Percentiles rank a stretch among this genome's conserved stretches.
Conservation (phyloP, 345 rosid species). For the Fremontodendron californicum region DNA sequence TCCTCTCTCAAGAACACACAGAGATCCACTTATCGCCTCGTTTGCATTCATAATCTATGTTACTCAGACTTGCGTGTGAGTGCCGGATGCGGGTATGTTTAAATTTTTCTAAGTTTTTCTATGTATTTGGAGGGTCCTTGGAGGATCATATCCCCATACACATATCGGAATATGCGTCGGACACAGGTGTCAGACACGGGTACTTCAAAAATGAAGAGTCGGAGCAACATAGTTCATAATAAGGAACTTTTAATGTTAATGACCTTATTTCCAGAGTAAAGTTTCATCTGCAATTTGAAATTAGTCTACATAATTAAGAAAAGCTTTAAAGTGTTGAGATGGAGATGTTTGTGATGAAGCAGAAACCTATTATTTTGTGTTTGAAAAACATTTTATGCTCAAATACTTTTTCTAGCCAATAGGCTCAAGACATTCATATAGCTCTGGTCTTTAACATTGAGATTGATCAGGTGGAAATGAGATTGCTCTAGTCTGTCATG, state of each 20-base stretch:
- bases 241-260: not conserved
- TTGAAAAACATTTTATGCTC: not conserved
- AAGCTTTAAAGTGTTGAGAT: not conserved
- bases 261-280: not conserved
- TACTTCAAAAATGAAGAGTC: no score
- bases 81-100: no score
- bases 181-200: no score
- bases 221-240: no score
- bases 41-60: no score
- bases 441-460: not conserved
- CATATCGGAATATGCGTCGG: no score
- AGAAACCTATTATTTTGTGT: not conserved
- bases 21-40: not conserved
- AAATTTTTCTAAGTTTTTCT: no score
- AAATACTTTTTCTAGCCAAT: not conserved
- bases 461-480: not conserved
- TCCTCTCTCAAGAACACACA: not conserved
- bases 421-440: not conserved
- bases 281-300: not conserved
- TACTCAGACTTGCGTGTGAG: no score
- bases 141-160: no score
- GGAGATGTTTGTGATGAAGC: not conserved
- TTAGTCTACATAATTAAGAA: not conserved
- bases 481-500: not conserved
- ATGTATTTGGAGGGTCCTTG: no score